Conservation (phyloP, 2,329 filamentous ascomycete genomes). For the Alternaria arbusti region DNA sequence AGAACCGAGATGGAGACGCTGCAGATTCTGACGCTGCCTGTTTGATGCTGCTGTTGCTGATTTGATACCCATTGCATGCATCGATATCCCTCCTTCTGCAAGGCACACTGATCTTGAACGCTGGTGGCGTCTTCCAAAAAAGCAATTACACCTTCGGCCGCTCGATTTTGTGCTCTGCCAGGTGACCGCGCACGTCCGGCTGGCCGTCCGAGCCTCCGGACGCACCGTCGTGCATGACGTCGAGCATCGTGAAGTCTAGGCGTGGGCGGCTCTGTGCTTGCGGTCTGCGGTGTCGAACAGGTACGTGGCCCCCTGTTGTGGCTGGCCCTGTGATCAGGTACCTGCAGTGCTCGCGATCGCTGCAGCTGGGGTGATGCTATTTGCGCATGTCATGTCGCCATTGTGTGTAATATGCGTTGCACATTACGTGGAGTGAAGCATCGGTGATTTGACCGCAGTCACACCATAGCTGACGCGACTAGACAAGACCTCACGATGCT, state of each 20-base stretch:
- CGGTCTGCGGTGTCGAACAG: slow-evolving; percentile 8
- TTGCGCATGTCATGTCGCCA: slow-evolving; percentile 24
- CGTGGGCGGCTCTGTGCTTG: slow-evolving; percentile 14
- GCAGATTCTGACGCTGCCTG: slow-evolving; percentile 3
- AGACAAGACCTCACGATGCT: slow-evolving; percentile 38
- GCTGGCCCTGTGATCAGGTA: slow-evolving; percentile 15
- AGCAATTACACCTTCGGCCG: background rate
- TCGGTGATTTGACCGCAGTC: slow-evolving; percentile 12
- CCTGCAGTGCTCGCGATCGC: slow-evolving; percentile 9
- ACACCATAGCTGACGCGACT: slow-evolving; percentile 25
- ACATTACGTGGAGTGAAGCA: slow-evolving; percentile 17
- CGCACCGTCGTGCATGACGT: slow-evolving; percentile 38
- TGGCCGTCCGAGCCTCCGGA: background rate
- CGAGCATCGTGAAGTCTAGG: slow-evolving; percentile 43
- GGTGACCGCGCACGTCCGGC: slow-evolving; percentile 2
- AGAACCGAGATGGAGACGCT: slow-evolving; percentile 5
- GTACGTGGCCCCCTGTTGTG: slow-evolving; percentile 8
- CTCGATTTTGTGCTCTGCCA: background rate
- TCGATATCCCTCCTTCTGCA: background rate
- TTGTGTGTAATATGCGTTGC: slow-evolving; percentile 27
- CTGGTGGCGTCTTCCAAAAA: background rate
- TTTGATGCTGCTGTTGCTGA: background rate
- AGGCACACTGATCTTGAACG: background rate
- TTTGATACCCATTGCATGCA: background rate
- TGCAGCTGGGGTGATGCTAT: background rate